Evolutionary conservation across 2,329 filamentous ascomycete genomes (phyloP), one percentile per base, ranked within the genome.

Genomic region (Reticulascus tulasneorum): DNA sequence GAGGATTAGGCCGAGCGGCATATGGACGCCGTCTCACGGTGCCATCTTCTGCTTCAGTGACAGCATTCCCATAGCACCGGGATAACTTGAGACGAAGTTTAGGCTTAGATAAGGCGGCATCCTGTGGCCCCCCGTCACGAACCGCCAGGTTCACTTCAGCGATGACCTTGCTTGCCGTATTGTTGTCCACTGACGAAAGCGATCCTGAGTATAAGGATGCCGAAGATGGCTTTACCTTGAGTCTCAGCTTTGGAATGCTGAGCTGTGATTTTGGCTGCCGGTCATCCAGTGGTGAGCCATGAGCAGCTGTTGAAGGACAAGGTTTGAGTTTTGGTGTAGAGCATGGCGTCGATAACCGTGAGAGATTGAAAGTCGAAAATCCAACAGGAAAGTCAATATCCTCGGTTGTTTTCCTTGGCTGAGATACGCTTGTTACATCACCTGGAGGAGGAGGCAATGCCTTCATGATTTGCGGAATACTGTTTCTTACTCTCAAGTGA

Each of bases 391-490:
- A 15, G 23, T 13, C 12, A 30, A 27, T 23, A 27, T 37, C 35
- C 10, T 45, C 40, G 7, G 10, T 23, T 7, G 22, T 28, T 12
- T 29, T 7, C 9, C 37, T 28, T 7, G 25, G n/a, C 25, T 17
- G 32, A 6, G 17, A 18, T 13, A 9, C 18, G n/a, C 6, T 9
- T 1, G 9, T 8, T 9, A 39, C 39, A 22, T 58, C 54, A 5
- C 51, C 51, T 4, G 71, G 70, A 7, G 74, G 45, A 11, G 66
- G 58, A 11, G 72, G 72, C 26, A 75, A 46, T 16, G 66, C 63
- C 48, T 76, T 75, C 69, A 75, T 75, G 11, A 75, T 53, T 25
- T 64, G 63, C 7, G 71, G 67, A 33, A 71, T 68, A 43, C 67
- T 73, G 43, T 67, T 70, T 38, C 68, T 70, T 24, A 69, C 55